Evolutionary conservation across 192 early-diverging fungal genomes (phyloP), one percentile per base, ranked within the genome.

Genomic region (Rhizophagus clarus): DNA sequence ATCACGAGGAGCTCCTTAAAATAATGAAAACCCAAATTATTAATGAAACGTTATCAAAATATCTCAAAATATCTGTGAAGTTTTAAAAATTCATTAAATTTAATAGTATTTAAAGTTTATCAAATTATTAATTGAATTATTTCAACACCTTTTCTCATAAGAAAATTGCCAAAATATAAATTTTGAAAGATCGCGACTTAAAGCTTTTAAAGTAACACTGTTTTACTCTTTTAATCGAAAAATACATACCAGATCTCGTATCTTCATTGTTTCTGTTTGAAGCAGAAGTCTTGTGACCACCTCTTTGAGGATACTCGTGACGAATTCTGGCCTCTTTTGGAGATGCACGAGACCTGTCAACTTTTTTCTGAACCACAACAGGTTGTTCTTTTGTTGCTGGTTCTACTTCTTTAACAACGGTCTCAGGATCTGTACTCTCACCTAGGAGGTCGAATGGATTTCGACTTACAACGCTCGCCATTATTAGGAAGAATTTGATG

Each of bases 301-400:
- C 80, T 20, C 80, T 74, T 69, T 64, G 80, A 51, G 80, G 80
- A 68, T 81, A 81, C 17, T 81, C 80, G 37, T 81, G 80, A 24
- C 64, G 32, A 76, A 81, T 81, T 67, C 80, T 72, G 24, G 80
- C 80, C 34, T 81, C 80, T 31, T 49, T 67, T 0, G 14, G 26
- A 56, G 63, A 63, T 47, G 80, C 80, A 63, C 80, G 80, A 75
- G 80, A 81, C 80, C 74, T 81, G 24, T 81, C 80, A 28, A 81
- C 74, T 31, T 81, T 77, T 60, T 76, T 76, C 40, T 28, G 34
- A 37, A 60, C 74, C 6, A 70, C 66, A 14, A 76, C 29, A 5
- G 29, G 22, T 4, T 51, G 26, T 5, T 74, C 79, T 6, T 29
- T 60, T 61, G 56, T 15, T 49, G 79, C 14, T 28, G 47, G 22